These are phyloP conservation scores for Pyrus communis DNA, from an alignment of 306 rosid species.

Conservation along the genomic window DNA sequence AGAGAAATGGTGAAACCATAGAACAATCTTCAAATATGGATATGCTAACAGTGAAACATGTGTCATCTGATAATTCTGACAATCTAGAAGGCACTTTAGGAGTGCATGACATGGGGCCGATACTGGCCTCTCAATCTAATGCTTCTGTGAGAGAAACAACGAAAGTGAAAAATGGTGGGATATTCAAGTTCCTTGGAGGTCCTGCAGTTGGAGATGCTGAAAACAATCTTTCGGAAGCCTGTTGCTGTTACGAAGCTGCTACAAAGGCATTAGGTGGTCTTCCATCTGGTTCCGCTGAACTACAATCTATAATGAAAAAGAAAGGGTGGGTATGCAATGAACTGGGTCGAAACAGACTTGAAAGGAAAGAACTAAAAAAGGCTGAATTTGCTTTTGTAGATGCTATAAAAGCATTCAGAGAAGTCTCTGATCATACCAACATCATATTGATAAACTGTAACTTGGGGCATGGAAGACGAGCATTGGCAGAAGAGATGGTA, in stretches of 20 bases:
- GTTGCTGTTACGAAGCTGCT: constrained; percentile 79
- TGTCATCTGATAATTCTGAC: constrained; percentile 23
- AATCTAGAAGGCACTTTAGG: constrained; percentile 25
- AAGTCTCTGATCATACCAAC: constrained; percentile 83
- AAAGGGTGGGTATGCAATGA: constrained; percentile 96
- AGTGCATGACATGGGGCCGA: constrained; percentile 18
- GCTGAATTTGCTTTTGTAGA: constrained; percentile 76
- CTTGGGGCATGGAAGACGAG: constrained; percentile 92
- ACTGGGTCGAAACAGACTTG: constrained; percentile 76
- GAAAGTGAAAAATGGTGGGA: constrained; percentile 69
- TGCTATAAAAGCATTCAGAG: constrained; percentile 87
- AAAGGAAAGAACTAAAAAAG: constrained; percentile 52
- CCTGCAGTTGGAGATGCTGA: constrained; percentile 53
- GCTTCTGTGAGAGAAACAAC: constrained; percentile 31
- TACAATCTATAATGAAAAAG: constrained; percentile 64
- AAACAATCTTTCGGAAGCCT: constrained; percentile 53
- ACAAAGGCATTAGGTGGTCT: constrained; percentile 55
- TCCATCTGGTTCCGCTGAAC: constrained; percentile 59
- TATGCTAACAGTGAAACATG: constrained; percentile 21
- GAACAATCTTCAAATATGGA: constrained; percentile 11
- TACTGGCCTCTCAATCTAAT: constrained; percentile 32
- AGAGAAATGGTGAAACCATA: constrained; percentile 16
- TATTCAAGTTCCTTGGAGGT: constrained; percentile 75
- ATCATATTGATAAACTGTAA: constrained; percentile 83
- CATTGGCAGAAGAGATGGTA: constrained; percentile 81